A percentile compares a stretch with the other conserved stretches of the same genome.
Conservation (phyloP, 495 filamentous ascomycete genomes). For the Cryomyces minteri region DNA sequence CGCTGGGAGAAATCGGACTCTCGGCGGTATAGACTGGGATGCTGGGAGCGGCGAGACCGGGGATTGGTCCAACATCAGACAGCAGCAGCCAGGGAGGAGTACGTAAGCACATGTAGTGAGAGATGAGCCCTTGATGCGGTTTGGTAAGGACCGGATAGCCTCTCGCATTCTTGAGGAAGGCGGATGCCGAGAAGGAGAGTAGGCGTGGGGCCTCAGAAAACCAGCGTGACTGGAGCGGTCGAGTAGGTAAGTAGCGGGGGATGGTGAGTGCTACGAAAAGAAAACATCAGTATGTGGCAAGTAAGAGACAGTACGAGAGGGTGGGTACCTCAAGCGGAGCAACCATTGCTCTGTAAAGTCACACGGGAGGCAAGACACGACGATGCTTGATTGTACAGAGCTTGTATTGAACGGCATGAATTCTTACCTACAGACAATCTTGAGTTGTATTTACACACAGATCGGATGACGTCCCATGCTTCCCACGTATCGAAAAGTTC, state of each 20-base stretch:
- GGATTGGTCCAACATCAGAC: constrained; percentile 53
- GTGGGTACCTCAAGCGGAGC: neutral
- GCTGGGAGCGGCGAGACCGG: constrained; percentile 27
- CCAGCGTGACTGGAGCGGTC: constrained; percentile 70
- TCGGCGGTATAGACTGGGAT: constrained; percentile 17
- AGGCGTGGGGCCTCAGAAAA: constrained; percentile 80
- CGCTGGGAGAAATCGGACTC: constrained; percentile 18
- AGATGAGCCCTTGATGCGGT: constrained; percentile 59
- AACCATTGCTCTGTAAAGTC: neutral
- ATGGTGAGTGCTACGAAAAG: constrained; percentile 46
- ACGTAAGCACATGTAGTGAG: constrained; percentile 66
- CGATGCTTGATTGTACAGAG: constrained; percentile 1
- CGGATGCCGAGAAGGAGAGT: constrained; percentile 42
- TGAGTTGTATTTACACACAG: constrained; percentile 67
- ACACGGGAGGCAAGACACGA: no score
- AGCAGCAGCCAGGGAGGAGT: constrained; percentile 66
- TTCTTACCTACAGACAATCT: constrained; percentile 75
- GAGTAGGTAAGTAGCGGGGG: constrained; percentile 58
- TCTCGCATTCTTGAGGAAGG: constrained; percentile 60
- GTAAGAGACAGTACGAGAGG: neutral
- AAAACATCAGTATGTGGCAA: neutral
- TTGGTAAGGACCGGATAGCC: constrained; percentile 73
- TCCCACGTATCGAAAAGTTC: constrained; percentile 65
- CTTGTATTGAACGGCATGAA: neutral
- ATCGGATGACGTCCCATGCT: constrained; percentile 76